Base-by-base conservation (phyloP, 768 basidiomycete species). In the Amanita exitialis region DNA sequence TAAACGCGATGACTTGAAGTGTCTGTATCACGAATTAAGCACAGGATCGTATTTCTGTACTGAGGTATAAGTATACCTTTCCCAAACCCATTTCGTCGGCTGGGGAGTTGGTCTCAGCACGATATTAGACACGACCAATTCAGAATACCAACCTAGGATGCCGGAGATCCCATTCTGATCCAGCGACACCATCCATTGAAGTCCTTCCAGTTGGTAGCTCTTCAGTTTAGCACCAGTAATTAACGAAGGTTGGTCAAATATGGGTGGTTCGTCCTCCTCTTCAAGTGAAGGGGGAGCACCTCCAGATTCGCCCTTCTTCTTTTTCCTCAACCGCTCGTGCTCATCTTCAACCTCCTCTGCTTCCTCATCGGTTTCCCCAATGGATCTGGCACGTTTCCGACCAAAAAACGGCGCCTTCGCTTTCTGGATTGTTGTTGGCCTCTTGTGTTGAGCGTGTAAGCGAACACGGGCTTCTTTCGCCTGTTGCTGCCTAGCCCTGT, bases 31-130 rank as follows among this genome's bases (percentile, higher is more conserved):
- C 2, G 3, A 25, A 28, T 16, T 44, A n/a, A 53, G 18, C 34
- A 15, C 35, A 20, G 51, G 10, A 25, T 36, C 60, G 28, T 59
- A 1, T 57, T 55, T 41, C 36, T 32, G 44, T 15, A 18, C 16
- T 25, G 44, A 10, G 10, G 2, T 25, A 4, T 51, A 56, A 64
- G 30, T 54, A 83, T 54, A 83, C 85, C 75, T 87, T 91, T 46
- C 92, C 92, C 1, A 95, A 69, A 16, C 92, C 93, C 93, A 96
- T 96, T 63, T 96, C 93, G 59, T 96, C 93, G 23, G 93, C 93
- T 82, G 28, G 1, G 43, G 28, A 44, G 34, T 34, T 30, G 18
- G n/a, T 3, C 6, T 20, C 53, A 45, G 21, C 13, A 20, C 12
- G 20, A 44, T 36, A 20, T 20, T 36, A 12, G 35, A n/a, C 7